These are phyloP conservation scores for Citrus mangshanensis DNA, from an alignment of 345 rosid species.

Conservation along the genomic window DNA sequence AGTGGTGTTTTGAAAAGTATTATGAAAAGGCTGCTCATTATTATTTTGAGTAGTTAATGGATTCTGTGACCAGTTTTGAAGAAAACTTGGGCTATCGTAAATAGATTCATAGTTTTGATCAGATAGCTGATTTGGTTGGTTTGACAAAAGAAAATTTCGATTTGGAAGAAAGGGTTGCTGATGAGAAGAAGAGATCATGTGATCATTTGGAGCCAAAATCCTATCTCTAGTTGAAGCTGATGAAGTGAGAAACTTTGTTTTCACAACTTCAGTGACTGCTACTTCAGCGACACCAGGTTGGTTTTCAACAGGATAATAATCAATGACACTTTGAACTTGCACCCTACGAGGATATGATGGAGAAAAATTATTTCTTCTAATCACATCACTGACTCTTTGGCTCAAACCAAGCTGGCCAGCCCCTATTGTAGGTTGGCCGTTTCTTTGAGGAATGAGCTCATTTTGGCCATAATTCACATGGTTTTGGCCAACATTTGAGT, in stretches of 20 bases:
- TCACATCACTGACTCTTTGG: neutral
- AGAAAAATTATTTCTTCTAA: neutral
- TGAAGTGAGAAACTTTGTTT: neutral
- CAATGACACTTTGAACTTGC: neutral
- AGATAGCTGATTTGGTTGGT: neutral
- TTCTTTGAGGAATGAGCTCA: neutral
- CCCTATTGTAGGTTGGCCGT: neutral
- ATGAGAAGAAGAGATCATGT: neutral
- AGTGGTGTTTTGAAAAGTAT: neutral
- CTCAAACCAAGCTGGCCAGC: neutral
- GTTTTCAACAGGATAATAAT: neutral
- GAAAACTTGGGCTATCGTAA: neutral
- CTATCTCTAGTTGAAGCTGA: neutral
- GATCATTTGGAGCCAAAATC: neutral
- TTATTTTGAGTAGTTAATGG: neutral
- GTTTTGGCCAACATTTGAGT: neutral
- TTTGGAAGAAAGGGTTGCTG: neutral
- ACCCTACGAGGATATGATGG: neutral
- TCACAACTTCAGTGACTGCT: neutral
- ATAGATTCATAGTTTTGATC: neutral
- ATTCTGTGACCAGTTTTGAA: neutral
- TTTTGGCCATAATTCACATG: neutral
- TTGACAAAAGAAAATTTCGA: neutral
- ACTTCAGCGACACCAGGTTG: neutral
- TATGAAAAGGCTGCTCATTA: neutral